Evolutionary conservation across 306 rosid species (phyloP).

Genomic region (Glycine soja): DNA sequence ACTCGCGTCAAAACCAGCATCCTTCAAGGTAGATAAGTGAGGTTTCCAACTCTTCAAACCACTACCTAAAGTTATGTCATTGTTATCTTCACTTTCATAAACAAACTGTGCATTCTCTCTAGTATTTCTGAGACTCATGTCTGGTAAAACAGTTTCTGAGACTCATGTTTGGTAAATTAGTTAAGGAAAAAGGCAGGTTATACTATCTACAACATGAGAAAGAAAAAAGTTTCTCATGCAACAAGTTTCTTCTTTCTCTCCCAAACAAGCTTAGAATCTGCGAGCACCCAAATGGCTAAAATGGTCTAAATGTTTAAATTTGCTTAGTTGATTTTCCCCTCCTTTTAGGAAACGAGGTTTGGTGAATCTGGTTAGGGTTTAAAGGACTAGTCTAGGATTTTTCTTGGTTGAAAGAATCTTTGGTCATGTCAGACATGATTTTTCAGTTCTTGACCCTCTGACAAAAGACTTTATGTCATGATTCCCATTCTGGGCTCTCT

Average conservation of each 20-base stretch:
- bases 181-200: too few relatives aligned
- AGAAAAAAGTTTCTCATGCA: too few relatives aligned
- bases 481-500: slow-evolving; percentile 55
- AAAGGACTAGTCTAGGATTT: slow-evolving; percentile 53
- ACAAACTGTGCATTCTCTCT: slow-evolving; percentile 64
- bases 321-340: slow-evolving; percentile 46
- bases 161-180: too few relatives aligned
- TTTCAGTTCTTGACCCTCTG: slow-evolving; percentile 75
- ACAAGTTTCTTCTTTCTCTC: too few relatives aligned
- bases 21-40: slow-evolving; percentile 52
- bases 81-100: slow-evolving; percentile 49
- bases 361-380: slow-evolving; percentile 73
- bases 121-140: slow-evolving; percentile 59
- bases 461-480: slow-evolving; percentile 73
- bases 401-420: slow-evolving; percentile 68
- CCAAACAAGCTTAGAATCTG: too few relatives aligned
- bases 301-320: slow-evolving; percentile 37
- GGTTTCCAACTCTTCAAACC: slow-evolving; percentile 65
- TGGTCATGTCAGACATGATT: slow-evolving; percentile 82
- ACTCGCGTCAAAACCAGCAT: slow-evolving; percentile 54
- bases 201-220: too few relatives aligned
- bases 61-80: slow-evolving; percentile 42
- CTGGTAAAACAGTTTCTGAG: slow-evolving; percentile 68
- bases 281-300: slow-evolving; percentile 51
- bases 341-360: slow-evolving; percentile 49